These are phyloP conservation scores for Lasiodiplodia theobromae DNA, from an alignment of 2,329 filamentous ascomycete genomes.

Conservation along the genomic window DNA sequence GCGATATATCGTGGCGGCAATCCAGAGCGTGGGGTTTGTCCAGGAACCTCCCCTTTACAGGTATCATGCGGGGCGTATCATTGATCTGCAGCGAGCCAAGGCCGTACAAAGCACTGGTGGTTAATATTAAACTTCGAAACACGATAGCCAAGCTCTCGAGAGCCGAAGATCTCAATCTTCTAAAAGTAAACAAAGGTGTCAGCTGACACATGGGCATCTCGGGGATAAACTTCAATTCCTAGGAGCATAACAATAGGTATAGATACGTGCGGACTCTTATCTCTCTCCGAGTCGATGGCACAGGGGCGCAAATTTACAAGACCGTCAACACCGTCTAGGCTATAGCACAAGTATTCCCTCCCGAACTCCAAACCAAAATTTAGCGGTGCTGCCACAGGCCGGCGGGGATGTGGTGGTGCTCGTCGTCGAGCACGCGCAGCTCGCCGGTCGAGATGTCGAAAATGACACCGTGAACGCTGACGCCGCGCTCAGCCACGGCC, in stretches of 20 bases:
- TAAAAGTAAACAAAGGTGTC: background rate
- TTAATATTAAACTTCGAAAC: background rate
- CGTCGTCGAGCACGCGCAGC: conserved; percentile 14
- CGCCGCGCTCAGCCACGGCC: conserved; percentile 71
- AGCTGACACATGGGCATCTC: background rate
- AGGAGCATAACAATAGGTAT: conserved; percentile 2
- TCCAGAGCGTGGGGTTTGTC: background rate
- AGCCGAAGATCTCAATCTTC: background rate
- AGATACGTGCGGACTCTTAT: conserved; percentile 5
- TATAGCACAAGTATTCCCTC: background rate
- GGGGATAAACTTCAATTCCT: conserved; percentile 13
- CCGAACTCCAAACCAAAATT: conserved; percentile 1
- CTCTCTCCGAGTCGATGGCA: background rate
- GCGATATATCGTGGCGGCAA: background rate
- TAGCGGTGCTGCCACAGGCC: conserved; percentile 25
- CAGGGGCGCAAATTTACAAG: background rate
- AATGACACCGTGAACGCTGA: conserved; percentile 79
- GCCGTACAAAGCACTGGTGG: background rate
- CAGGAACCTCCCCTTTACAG: background rate
- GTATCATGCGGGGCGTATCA: background rate
- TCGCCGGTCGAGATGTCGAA: conserved; percentile 64
- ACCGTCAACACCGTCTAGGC: conserved; percentile 8
- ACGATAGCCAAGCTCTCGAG: background rate
- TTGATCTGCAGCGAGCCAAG: background rate
- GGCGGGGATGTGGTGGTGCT: conserved; percentile 10